These are phyloP conservation scores for Neurospora sp. DNA, from an alignment of 495 filamentous ascomycete species.

Conservation along the genomic window DNA sequence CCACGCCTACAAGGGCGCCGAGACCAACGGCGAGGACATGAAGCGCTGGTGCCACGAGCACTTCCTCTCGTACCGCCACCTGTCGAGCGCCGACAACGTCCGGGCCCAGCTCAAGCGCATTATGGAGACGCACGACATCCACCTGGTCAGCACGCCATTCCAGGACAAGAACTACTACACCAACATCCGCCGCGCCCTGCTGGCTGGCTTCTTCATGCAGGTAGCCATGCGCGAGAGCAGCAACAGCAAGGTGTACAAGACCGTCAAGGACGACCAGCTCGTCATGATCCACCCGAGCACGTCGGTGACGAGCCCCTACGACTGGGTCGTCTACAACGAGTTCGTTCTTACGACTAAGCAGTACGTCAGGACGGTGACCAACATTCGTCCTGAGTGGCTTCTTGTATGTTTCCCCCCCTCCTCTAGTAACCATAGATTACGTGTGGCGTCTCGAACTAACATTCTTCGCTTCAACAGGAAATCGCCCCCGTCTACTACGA, in stretches of 20 bases:
- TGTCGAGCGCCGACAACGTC: slow-evolving; percentile 90
- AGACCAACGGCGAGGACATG: slow-evolving; percentile 56
- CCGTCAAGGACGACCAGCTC: slow-evolving; percentile 84
- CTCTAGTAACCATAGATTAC: background rate
- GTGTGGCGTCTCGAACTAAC: background rate
- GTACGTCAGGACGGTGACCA: slow-evolving; percentile 63
- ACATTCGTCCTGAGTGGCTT: slow-evolving; percentile 73
- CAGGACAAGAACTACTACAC: slow-evolving; percentile 95
- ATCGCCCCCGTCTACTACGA: slow-evolving; percentile 92
- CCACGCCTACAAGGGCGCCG: slow-evolving; percentile 81
- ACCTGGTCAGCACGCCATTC: slow-evolving; percentile 79
- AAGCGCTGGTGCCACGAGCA: slow-evolving; percentile 97
- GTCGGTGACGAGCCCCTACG: slow-evolving; percentile 71
- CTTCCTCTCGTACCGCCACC: slow-evolving; percentile 81
- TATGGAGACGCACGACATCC: slow-evolving; percentile 85
- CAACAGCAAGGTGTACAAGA: slow-evolving; percentile 78
- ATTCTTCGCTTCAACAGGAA: slow-evolving; percentile 37
- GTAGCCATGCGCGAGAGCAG: slow-evolving; percentile 78
- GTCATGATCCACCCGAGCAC: slow-evolving; percentile 91
- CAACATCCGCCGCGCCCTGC: slow-evolving; percentile 91
- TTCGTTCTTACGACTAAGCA: slow-evolving; percentile 97
- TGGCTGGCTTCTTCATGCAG: slow-evolving; percentile 98
- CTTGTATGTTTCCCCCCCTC: slow-evolving; percentile 49
- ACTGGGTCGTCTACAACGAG: slow-evolving; percentile 98
- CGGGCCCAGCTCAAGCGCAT: slow-evolving; percentile 83